A percentile compares a stretch with the other conserved stretches of the same genome.
Conservation (phyloP, 495 filamentous ascomycete species). For the Talaromyces stipitatus region DNA sequence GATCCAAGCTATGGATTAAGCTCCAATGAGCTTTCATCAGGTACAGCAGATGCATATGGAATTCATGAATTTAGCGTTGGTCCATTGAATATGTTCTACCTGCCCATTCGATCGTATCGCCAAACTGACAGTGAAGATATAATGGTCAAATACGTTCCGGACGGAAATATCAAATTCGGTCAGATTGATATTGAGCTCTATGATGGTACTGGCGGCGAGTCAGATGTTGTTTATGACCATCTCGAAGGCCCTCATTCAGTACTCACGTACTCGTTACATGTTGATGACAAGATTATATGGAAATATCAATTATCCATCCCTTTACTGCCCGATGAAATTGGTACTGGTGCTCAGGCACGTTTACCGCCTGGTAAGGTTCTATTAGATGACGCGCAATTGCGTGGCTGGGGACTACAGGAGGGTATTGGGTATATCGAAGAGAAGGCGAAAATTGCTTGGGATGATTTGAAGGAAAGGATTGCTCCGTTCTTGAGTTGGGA, state of each 20-base stretch:
- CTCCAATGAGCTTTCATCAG: slow-evolving; percentile 14
- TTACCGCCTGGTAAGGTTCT: slow-evolving; percentile 23
- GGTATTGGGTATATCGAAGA: not conserved
- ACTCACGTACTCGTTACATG: slow-evolving; percentile 72
- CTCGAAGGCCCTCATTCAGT: slow-evolving; percentile 38
- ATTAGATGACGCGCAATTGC: slow-evolving; percentile 13
- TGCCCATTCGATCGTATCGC: slow-evolving; percentile 74
- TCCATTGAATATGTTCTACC: slow-evolving; percentile 86
- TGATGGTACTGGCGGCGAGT: slow-evolving; percentile 28
- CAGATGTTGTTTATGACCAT: slow-evolving; percentile 27
- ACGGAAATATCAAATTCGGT: slow-evolving; percentile 87
- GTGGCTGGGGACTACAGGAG: slow-evolving; percentile 6
- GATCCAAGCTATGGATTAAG: slow-evolving; percentile 44
- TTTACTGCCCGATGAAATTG: slow-evolving; percentile 4
- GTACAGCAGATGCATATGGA: slow-evolving; percentile 33
- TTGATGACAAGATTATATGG: slow-evolving; percentile 76
- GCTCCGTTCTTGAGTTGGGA: not conserved
- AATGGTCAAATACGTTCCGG: slow-evolving; percentile 74
- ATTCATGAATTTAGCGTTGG: slow-evolving; percentile 85
- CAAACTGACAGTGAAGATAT: slow-evolving; percentile 75
- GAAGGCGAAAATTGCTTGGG: not conserved
- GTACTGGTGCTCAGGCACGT: not conserved
- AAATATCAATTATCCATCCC: slow-evolving; percentile 43
- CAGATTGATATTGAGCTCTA: slow-evolving; percentile 71
- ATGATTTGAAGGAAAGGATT: not conserved